phyloP scores from a whole-genome alignment of 2,329 filamentous ascomycete genomes.

The Chaetomiaceae sp. region DNA sequence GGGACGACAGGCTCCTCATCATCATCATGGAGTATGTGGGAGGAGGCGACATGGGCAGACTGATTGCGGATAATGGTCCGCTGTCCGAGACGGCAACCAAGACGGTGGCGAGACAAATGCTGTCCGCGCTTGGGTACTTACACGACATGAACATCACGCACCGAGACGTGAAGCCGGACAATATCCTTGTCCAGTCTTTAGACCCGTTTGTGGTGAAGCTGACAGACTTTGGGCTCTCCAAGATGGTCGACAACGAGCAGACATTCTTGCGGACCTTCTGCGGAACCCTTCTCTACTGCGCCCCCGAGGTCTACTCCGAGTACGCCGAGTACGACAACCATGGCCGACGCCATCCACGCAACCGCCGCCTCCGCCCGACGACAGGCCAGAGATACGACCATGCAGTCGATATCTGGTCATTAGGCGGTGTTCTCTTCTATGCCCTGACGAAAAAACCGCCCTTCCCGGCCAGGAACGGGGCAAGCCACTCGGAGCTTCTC shows the following conservation, averaged over 20 bases:
- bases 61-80: conserved; percentile 56
- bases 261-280: conserved; percentile 96
- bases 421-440: conserved; percentile 88
- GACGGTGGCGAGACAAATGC: conserved; percentile 67
- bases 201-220: conserved; percentile 80
- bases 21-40: conserved; percentile 94
- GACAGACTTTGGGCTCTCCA: conserved; percentile 94
- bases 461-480: conserved; percentile 71
- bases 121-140: conserved; percentile 79
- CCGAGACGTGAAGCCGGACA: conserved; percentile 98
- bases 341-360: conserved; percentile 58
- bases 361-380: conserved; percentile 53
- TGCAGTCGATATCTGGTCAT: conserved; percentile 93
- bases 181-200: conserved; percentile 75
- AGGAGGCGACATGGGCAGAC: conserved; percentile 74
- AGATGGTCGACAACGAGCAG: conserved; percentile 83
- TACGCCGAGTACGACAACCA: conserved; percentile 64
- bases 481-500: conserved; percentile 73
- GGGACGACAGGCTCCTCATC: conserved; percentile 78
- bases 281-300: conserved; percentile 91
- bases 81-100: conserved; percentile 67
- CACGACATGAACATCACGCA: conserved; percentile 89
- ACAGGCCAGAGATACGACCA: conserved; percentile 72
- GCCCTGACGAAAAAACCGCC: conserved; percentile 75
- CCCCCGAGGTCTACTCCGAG: conserved; percentile 88